Conservation (phyloP, 331 rosid species). For the Telfairia occidentalis region DNA sequence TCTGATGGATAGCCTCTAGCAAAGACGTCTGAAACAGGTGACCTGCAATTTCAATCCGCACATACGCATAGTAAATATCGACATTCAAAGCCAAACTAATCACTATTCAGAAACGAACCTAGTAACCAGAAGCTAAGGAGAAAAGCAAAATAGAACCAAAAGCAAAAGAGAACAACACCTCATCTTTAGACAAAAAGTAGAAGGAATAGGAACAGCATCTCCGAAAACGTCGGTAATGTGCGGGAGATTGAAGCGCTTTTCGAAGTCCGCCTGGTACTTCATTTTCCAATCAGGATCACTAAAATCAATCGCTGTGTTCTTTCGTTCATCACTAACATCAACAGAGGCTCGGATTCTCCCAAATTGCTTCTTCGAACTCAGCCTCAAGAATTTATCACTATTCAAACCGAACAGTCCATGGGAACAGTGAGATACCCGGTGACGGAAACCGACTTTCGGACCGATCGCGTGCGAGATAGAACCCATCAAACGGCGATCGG, state of each 20-base stretch:
- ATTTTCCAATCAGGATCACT: conserved; percentile 75
- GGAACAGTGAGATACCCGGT: conserved; percentile 6
- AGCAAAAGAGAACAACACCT: conserved; percentile 27
- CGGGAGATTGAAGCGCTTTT: conserved; percentile 65
- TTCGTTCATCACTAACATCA: conserved; percentile 11
- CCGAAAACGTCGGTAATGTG: conserved; percentile 61
- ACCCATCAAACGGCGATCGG: conserved; percentile 41
- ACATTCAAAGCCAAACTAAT: not conserved
- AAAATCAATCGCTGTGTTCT: conserved; percentile 40
- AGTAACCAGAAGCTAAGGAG: not conserved
- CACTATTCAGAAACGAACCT: not conserved
- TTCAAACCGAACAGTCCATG: conserved; percentile 13
- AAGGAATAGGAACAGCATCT: conserved; percentile 57
- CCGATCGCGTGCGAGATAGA: conserved; percentile 46
- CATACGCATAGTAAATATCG: not conserved
- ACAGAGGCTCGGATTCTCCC: conserved; percentile 24
- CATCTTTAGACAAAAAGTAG: conserved; percentile 93
- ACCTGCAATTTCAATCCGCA: conserved; percentile 28
- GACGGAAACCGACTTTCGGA: conserved; percentile 26
- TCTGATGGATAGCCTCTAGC: conserved; percentile 64
- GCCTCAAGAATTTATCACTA: not conserved
- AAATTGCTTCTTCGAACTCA: not conserved
- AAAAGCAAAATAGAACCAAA: not conserved
- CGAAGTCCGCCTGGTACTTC: conserved; percentile 65
- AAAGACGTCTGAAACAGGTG: conserved; percentile 51